Conservation (phyloP, 768 basidiomycete species). For the Boletellus ananiceps region DNA sequence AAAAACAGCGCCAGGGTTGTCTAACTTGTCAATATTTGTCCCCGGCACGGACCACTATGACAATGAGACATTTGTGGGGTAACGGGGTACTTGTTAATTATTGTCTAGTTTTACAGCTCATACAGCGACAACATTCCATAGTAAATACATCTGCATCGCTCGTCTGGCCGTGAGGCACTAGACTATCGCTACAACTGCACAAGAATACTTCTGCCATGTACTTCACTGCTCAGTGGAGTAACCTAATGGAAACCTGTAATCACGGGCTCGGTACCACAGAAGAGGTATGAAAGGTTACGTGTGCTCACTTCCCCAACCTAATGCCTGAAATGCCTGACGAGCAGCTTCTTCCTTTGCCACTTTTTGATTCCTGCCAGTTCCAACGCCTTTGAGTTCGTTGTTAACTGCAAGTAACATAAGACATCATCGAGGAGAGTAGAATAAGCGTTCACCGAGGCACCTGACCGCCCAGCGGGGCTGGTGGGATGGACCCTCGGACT, state of each 20-base stretch:
- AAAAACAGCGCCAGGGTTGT: no score
- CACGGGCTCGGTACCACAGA: neutral
- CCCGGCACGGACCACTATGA: no score
- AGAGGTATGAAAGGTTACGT: neutral
- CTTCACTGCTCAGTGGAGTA: neutral
- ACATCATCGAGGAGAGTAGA: neutral
- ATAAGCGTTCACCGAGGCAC: conserved; percentile 44
- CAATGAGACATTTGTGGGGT: no score
- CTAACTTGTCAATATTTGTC: no score
- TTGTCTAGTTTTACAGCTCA: no score
- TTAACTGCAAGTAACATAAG: conserved; percentile 40
- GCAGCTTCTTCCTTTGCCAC: conserved; percentile 68
- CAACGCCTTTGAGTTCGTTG: conserved; percentile 44
- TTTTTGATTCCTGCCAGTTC: conserved; percentile 57
- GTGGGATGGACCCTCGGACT: conserved; percentile 48
- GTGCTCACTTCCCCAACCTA: conserved; percentile 48
- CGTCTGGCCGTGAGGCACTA: neutral
- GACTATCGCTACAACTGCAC: conserved; percentile 2
- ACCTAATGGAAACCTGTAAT: conserved; percentile 15
- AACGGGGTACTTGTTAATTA: no score
- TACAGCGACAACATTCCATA: neutral
- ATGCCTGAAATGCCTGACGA: conserved; percentile 45
- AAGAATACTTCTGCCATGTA: neutral
- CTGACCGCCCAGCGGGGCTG: conserved; percentile 53
- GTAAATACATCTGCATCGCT: neutral